Evolutionary conservation across 148 eudicot species (phyloP), one percentile per base, ranked within the genome.

Genomic region (Chenopodium quinoa): DNA sequence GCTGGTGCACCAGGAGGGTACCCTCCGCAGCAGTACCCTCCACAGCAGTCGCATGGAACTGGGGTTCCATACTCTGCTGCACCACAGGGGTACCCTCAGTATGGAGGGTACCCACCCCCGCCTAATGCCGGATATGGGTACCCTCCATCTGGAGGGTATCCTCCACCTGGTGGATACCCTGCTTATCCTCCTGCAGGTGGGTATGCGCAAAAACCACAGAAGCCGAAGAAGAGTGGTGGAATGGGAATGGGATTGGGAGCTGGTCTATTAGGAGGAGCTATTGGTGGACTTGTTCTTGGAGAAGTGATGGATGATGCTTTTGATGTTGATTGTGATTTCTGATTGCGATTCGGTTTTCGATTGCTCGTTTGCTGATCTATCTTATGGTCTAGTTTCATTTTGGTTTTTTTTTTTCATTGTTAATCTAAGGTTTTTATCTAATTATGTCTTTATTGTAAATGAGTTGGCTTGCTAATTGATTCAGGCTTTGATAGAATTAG

Each of bases 221-320:
- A 81, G 81, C 88, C 87, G 16, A 84, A 78, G 79, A 87, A 85
- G 78, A 86, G 11, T 27, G 40, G 40, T 14, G 56, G 56, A 2
- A 48, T 80, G 4, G 90, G 88, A 73, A 73, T 85, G 89, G 88
- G 92, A 9, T 52, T 85, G 22, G 91, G 91, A 56, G 91, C 88
- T 10, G 92, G 92, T 23, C 73, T 88, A 65, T 44, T 88, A 0
- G 93, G 93, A 32, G 91, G 90, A 31, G 89, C 86, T 9, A 14
- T 90, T 40, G 90, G 91, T 47, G 90, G 89, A 50, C 79, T 89
- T 75, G 75, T 89, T 70, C 72, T 89, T 11, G 91, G 87, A 8
- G 91, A 89, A 52, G 75, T 85, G 44, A n/a, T 88, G 50, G 89
- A 86, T 9, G 89, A 86, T 78, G 73, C 79, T 0, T 85, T 67